These are phyloP conservation scores for Colletotrichum higginsianum DNA, from an alignment of 2,329 filamentous ascomycete species.

Conservation along the genomic window DNA sequence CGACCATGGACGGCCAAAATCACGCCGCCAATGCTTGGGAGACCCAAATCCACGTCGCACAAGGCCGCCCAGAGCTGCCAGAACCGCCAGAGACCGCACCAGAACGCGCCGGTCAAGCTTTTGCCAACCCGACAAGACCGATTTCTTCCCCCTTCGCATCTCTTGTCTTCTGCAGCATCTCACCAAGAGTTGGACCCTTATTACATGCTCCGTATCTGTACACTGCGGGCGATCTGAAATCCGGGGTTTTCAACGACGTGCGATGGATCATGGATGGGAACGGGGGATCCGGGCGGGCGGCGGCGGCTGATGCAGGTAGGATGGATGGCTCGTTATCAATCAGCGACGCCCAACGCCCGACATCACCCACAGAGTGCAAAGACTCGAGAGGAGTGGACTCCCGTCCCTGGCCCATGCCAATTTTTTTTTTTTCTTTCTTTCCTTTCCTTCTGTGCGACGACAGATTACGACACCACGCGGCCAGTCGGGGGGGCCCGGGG, in stretches of 20 bases:
- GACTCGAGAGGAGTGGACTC: no score
- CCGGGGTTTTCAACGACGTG: constrained; percentile 32
- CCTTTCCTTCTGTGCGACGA: constrained; percentile 16
- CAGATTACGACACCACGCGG: constrained; percentile 38
- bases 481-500: constrained; percentile 4
- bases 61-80: constrained; percentile 18
- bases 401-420: no score
- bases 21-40: constrained; percentile 39
- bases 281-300: no score
- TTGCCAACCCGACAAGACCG: constrained; percentile 37
- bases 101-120: constrained; percentile 35
- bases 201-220: background rate
- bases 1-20: background rate
- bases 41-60: constrained; percentile 6
- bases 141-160: no score
- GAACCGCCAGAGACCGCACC: background rate
- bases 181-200: constrained; percentile 27
- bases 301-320: no score
- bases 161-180: constrained; percentile 17
- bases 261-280: constrained; percentile 3
- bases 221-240: constrained; percentile 18
- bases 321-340: background rate
- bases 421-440: no score
- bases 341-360: background rate
- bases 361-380: no score